phyloP scores from a whole-genome alignment of 768 basidiomycete genomes.

The Lactifluus pinguis region DNA sequence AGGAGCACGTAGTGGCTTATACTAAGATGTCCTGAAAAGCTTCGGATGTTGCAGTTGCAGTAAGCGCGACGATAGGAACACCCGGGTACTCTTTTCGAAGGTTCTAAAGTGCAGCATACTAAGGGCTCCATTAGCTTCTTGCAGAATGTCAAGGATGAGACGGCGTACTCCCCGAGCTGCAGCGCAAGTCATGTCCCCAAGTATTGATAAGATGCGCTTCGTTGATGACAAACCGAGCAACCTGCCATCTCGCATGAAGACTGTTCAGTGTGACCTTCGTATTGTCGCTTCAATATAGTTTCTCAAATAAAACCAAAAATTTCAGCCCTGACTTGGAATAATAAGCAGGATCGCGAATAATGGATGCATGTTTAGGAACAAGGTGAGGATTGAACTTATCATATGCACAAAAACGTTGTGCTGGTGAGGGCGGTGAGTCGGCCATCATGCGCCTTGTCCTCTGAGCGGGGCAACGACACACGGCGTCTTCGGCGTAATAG shows the following conservation, averaged over 20 bases:
- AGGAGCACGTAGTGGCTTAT: slow-evolving; percentile 52
- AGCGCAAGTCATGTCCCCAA: slow-evolving; percentile 92
- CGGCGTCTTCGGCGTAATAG: slow-evolving; percentile 54
- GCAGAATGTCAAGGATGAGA: background rate
- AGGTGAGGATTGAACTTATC: too few species aligned
- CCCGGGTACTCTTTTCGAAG: slow-evolving; percentile 68
- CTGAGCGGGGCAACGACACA: too few species aligned
- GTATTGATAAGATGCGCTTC: slow-evolving; percentile 93
- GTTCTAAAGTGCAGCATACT: slow-evolving; percentile 30
- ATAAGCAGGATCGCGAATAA: too few species aligned
- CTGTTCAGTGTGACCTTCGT: slow-evolving; percentile 48
- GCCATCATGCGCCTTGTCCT: too few species aligned
- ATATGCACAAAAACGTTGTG: too few species aligned
- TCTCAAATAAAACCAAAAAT: slow-evolving; percentile 36
- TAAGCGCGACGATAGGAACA: slow-evolving; percentile 92
- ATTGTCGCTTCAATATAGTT: slow-evolving; percentile 53
- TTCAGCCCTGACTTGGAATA: too few species aligned
- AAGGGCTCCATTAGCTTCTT: background rate
- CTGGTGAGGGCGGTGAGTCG: too few species aligned
- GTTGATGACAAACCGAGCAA: slow-evolving; percentile 91
- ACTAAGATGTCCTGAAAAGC: slow-evolving; percentile 76
- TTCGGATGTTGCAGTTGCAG: slow-evolving; percentile 82
- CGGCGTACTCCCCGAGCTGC: slow-evolving; percentile 20
- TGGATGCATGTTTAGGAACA: too few species aligned
- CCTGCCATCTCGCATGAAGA: slow-evolving; percentile 44